Percentiles rank a stretch among this genome's conserved stretches.
Conservation (phyloP, 2,329 filamentous ascomycete species). For the Nigrospora osmanthi region DNA sequence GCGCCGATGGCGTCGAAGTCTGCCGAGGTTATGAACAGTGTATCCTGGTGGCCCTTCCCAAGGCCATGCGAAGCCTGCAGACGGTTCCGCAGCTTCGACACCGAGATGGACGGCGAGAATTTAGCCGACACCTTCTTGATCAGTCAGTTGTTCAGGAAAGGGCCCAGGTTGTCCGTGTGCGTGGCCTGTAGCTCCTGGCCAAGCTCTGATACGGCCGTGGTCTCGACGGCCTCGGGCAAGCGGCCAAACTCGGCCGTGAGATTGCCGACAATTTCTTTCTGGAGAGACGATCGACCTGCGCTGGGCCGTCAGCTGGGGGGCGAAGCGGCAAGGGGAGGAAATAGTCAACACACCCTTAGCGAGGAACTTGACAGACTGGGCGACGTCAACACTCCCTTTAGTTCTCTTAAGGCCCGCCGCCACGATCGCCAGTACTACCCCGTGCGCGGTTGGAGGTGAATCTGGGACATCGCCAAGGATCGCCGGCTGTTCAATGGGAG, state of each 20-base stretch:
- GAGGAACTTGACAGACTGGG: too few species aligned
- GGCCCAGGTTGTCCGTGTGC: neutral
- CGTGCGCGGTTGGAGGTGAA: too few species aligned
- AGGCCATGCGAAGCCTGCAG: neutral
- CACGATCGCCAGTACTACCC: too few species aligned
- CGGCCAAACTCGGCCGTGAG: neutral
- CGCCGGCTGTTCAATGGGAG: too few species aligned
- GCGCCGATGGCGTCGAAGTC: too few species aligned
- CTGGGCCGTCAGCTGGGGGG: too few species aligned
- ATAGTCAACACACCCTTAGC: too few species aligned
- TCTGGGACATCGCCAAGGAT: too few species aligned
- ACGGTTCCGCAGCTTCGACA: neutral
- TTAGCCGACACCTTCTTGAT: neutral
- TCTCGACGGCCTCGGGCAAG: neutral
- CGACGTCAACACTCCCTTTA: too few species aligned
- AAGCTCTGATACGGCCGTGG: neutral
- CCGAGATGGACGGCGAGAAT: neutral
- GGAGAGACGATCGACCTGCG: neutral
- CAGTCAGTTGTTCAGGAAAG: neutral
- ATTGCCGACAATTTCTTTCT: neutral
- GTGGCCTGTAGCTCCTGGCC: neutral
- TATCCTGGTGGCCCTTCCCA: neutral
- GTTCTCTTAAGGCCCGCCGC: too few species aligned
- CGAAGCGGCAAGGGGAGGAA: too few species aligned
- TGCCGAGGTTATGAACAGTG: too few species aligned